phyloP scores from a whole-genome alignment of 495 filamentous ascomycete species.

The Penicillium silybi region DNA sequence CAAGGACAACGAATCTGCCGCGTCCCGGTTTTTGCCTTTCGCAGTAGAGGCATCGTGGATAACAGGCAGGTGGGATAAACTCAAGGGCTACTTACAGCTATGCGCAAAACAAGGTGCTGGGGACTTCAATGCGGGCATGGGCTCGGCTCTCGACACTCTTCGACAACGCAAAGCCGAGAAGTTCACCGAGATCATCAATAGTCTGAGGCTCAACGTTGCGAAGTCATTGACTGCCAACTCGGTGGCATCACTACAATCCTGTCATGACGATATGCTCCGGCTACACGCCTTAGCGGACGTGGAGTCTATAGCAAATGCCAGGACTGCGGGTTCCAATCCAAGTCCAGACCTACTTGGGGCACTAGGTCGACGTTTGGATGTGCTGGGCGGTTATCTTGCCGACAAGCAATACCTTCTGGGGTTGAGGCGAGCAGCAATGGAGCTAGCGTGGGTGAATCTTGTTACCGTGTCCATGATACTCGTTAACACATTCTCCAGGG shows the following conservation, averaged over 20 bases:
- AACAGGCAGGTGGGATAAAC: constrained; percentile 71
- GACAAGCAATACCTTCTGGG: constrained; percentile 96
- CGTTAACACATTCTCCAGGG: constrained; percentile 27
- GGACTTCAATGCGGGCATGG: constrained; percentile 81
- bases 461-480: background rate
- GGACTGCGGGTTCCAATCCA: constrained; percentile 26
- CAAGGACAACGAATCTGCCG: constrained; percentile 46
- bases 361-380: constrained; percentile 71
- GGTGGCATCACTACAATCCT: constrained; percentile 73
- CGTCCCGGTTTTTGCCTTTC: constrained; percentile 65
- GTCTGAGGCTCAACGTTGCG: constrained; percentile 66
- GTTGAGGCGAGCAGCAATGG: constrained; percentile 80
- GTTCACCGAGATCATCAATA: constrained; percentile 57
- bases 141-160: constrained; percentile 64
- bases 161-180: constrained; percentile 46
- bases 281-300: constrained; percentile 85
- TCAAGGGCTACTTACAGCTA: constrained; percentile 64
- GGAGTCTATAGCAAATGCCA: constrained; percentile 65
- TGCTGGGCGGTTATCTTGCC: constrained; percentile 77
- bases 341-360: constrained; percentile 48
- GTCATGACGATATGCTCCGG: constrained; percentile 75
- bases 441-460: constrained; percentile 44
- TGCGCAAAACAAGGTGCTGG: constrained; percentile 49
- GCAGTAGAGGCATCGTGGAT: constrained; percentile 90
- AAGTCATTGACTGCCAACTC: constrained; percentile 67